Conservation (phyloP, 2,329 filamentous ascomycete genomes). For the Exophiala viscosa region DNA sequence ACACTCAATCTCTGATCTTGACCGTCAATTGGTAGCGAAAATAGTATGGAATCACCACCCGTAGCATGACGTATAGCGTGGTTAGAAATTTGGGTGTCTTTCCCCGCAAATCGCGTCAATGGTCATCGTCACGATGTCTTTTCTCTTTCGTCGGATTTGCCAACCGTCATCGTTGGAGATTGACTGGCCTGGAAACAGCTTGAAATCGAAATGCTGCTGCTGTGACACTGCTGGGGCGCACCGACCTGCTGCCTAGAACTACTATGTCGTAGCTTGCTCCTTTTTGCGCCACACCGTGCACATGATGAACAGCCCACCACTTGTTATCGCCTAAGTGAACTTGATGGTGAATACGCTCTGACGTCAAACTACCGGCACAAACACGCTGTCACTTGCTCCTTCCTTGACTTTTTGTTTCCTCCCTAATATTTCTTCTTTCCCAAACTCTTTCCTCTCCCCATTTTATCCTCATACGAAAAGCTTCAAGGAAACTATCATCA, state of each 20-base stretch:
- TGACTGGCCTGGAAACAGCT: background rate
- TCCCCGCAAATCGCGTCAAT: constrained; percentile 20
- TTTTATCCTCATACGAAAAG: background rate
- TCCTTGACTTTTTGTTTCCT: background rate
- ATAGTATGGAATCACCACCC: background rate
- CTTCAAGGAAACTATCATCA: constrained; percentile 28
- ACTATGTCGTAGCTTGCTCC: too few relatives aligned
- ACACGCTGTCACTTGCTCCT: background rate
- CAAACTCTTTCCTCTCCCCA: constrained; percentile 5
- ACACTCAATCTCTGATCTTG: too few relatives aligned
- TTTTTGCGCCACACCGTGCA: too few relatives aligned
- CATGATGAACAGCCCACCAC: too few relatives aligned
- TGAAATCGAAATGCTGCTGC: background rate
- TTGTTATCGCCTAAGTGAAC: background rate
- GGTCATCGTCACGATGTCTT: constrained; percentile 3
- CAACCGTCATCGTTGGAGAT: constrained; percentile 5
- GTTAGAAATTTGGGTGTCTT: constrained; percentile 5
- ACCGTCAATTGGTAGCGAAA: background rate
- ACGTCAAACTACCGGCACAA: constrained; percentile 17
- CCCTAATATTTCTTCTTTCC: constrained; percentile 3
- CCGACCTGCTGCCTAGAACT: too few relatives aligned
- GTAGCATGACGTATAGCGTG: background rate
- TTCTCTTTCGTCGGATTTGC: constrained; percentile 11
- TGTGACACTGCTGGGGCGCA: too few relatives aligned
- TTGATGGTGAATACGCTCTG: constrained; percentile 9